Evolutionary conservation across 768 basidiomycete species (phyloP).

Genomic region (Podaxis rugospora): DNA sequence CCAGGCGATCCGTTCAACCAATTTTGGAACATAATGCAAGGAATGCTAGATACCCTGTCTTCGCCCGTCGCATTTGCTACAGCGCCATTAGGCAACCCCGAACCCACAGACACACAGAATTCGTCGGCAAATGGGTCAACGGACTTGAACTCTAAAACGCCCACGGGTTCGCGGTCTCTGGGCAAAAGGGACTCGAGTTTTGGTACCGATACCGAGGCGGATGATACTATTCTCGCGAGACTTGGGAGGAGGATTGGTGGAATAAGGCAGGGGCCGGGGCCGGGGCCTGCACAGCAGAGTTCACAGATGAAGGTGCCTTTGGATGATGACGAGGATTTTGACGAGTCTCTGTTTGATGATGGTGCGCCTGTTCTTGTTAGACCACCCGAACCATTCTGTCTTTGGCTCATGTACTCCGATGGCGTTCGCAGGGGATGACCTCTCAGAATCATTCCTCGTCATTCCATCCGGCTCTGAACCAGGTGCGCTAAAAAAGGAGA

Average conservation of each 20-base stretch:
- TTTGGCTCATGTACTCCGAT: background rate
- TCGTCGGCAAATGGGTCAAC: slow-evolving; percentile 9
- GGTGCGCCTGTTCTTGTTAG: slow-evolving; percentile 35
- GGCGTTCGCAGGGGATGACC: slow-evolving; percentile 46
- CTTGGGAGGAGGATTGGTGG: slow-evolving; percentile 42
- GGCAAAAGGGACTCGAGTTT: slow-evolving; percentile 33
- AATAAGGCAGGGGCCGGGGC: slow-evolving; percentile 7
- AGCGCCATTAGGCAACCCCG: slow-evolving; percentile 57
- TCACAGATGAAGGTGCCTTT: slow-evolving; percentile 14
- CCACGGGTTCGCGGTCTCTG: slow-evolving; percentile 19
- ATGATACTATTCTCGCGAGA: slow-evolving; percentile 57
- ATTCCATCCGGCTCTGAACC: slow-evolving; percentile 61
- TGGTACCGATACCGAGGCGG: slow-evolving; percentile 65
- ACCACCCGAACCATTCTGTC: background rate
- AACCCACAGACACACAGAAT: slow-evolving; percentile 19
- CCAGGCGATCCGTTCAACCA: slow-evolving; percentile 85
- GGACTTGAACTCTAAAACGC: slow-evolving; percentile 17
- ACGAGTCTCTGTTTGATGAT: slow-evolving; percentile 60
- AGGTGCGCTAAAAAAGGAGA: slow-evolving; percentile 59
- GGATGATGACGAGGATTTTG: slow-evolving; percentile 44
- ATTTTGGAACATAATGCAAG: slow-evolving; percentile 87
- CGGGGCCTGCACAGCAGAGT: slow-evolving; percentile 1
- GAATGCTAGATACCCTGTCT: slow-evolving; percentile 81
- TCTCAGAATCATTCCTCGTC: slow-evolving; percentile 78
- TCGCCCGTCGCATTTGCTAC: slow-evolving; percentile 62